A percentile compares a stretch with the other conserved stretches of the same genome.
These are phyloP conservation scores for Fraxinus velutina DNA, from an alignment of 305 asterid genomes.

Conservation along the genomic window DNA sequence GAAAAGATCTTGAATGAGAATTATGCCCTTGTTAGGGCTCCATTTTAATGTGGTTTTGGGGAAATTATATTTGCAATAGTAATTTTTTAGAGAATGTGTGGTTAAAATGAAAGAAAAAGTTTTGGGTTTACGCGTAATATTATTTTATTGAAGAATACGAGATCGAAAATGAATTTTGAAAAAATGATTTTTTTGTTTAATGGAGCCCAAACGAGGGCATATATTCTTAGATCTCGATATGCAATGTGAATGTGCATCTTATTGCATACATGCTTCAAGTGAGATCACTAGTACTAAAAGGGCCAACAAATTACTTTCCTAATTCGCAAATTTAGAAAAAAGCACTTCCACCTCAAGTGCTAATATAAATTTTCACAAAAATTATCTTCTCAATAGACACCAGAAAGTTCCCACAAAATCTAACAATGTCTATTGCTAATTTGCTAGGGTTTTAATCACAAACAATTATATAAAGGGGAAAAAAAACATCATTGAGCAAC, in stretches of 20 bases:
- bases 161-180: too few relatives aligned
- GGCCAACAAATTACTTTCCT: not conserved
- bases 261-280: not conserved
- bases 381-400: not conserved
- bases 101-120: too few relatives aligned
- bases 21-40: too few relatives aligned
- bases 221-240: not conserved
- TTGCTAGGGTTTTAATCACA: conserved; percentile 26
- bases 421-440: conserved; percentile 12
- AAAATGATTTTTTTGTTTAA: too few relatives aligned
- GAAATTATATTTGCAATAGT: too few relatives aligned
- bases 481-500: not conserved
- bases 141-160: too few relatives aligned
- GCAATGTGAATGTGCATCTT: not conserved
- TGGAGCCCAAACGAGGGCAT: too few relatives aligned
- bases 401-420: conserved; percentile 3
- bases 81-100: too few relatives aligned
- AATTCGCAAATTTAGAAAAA: not conserved
- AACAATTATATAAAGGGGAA: conserved; percentile 14
- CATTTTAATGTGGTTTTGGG: too few relatives aligned
- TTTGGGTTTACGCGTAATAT: too few relatives aligned
- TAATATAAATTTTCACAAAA: too few relatives aligned
- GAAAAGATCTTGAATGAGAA: not conserved
- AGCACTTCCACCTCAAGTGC: not conserved
- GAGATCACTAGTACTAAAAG: not conserved